Evolutionary conservation across 768 basidiomycete species (phyloP).

Genomic region (Cubamyces lactineus): DNA sequence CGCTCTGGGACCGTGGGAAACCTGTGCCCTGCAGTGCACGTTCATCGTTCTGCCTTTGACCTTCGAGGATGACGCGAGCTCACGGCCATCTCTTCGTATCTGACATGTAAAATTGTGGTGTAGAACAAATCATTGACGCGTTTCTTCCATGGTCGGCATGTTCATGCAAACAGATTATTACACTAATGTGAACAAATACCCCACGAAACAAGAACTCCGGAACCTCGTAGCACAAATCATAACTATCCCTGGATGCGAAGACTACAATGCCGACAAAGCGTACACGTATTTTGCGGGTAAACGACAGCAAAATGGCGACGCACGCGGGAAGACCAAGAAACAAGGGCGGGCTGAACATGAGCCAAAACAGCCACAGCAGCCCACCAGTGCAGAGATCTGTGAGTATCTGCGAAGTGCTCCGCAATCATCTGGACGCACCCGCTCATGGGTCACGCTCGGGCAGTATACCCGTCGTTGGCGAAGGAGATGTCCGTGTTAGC

Average conservation of each 20-base stretch:
- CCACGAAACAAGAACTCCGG: background rate
- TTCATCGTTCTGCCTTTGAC: too few species aligned
- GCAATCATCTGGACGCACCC: background rate
- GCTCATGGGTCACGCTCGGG: background rate
- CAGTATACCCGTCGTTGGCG: slow-evolving; percentile 24
- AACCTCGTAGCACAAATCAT: slow-evolving; percentile 4
- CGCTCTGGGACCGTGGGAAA: too few species aligned
- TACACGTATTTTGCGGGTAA: background rate
- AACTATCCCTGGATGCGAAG: slow-evolving; percentile 14
- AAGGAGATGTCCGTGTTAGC: background rate
- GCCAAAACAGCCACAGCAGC: background rate
- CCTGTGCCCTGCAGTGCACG: too few species aligned
- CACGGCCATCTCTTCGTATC: too few species aligned
- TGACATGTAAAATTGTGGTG: too few species aligned
- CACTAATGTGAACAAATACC: slow-evolving; percentile 1
- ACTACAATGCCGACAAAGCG: slow-evolving; percentile 19
- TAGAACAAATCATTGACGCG: background rate
- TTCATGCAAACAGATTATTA: slow-evolving; percentile 3
- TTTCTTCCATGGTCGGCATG: too few species aligned
- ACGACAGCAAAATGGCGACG: slow-evolving; percentile 9
- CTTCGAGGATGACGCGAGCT: too few species aligned
- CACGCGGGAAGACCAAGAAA: background rate
- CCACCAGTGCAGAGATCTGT: slow-evolving; percentile 18
- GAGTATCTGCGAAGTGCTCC: background rate
- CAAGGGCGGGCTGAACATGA: background rate